Conservation (phyloP, 805 yeast species). For the Yamadazyma phyllophila region DNA sequence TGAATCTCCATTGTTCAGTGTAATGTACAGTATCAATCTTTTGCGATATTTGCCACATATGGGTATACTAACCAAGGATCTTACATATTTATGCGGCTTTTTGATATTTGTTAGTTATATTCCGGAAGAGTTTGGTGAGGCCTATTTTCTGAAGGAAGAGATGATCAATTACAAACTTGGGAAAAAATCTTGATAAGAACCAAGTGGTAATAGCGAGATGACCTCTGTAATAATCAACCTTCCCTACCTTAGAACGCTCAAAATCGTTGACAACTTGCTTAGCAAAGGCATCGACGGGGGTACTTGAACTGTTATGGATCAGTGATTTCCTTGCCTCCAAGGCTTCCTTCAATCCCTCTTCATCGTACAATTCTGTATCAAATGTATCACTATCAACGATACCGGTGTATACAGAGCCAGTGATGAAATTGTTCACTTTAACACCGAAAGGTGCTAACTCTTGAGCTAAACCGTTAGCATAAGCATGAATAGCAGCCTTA, state of each 20-base stretch:
- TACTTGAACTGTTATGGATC: background rate
- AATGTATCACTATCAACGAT: background rate
- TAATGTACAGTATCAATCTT: too few relatives aligned
- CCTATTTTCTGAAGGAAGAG: background rate
- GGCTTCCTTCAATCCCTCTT: conserved; percentile 5
- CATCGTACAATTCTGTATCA: conserved; percentile 2
- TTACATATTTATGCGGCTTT: background rate
- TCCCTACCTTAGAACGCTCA: conserved; percentile 4
- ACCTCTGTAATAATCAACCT: conserved; percentile 8
- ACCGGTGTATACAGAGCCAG: conserved; percentile 16
- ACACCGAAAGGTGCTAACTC: conserved; percentile 18
- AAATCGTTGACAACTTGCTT: conserved; percentile 10
- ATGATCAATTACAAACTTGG: background rate
- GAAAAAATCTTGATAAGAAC: background rate
- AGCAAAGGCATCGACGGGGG: conserved; percentile 7
- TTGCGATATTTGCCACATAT: too few relatives aligned
- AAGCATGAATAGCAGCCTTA: conserved; percentile 21
- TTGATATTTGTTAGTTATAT: background rate
- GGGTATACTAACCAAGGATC: too few relatives aligned
- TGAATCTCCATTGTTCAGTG: too few relatives aligned
- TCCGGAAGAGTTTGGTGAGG: background rate
- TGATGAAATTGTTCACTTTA: conserved; percentile 12
- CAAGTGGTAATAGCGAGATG: background rate
- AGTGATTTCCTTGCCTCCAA: background rate
- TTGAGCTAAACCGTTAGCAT: conserved; percentile 12